Conservation (phyloP, 2,329 filamentous ascomycete species). For the Botrytis aclada region DNA sequence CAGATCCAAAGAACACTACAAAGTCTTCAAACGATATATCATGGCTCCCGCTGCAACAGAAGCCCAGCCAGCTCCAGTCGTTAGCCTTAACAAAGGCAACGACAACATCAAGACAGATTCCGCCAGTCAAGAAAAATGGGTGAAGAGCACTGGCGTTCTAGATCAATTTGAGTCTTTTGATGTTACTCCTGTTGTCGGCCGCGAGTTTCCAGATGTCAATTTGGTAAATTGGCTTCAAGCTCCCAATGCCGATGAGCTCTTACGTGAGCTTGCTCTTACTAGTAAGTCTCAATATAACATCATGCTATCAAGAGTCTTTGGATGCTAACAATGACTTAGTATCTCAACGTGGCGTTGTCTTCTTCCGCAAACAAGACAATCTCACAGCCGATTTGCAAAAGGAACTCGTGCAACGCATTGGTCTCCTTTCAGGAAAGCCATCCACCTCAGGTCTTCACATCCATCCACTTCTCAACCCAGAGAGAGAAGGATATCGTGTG, state of each 20-base stretch:
- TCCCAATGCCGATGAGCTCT: conserved; percentile 46
- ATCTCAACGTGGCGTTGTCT: conserved; percentile 66
- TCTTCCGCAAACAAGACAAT: conserved; percentile 63
- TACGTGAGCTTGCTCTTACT: conserved; percentile 50
- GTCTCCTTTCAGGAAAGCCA: conserved; percentile 55
- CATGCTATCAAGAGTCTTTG: neutral
- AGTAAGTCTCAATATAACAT: conserved; percentile 28
- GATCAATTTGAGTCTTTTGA: conserved; percentile 39
- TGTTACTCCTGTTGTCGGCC: conserved; percentile 46
- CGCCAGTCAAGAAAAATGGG: conserved; percentile 26
- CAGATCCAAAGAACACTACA: neutral
- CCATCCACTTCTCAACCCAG: conserved; percentile 55
- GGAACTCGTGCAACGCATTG: conserved; percentile 57
- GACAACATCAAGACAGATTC: conserved; percentile 16
- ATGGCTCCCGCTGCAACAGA: conserved; percentile 31
- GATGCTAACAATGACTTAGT: conserved; percentile 43
- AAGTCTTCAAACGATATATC: conserved; percentile 8
- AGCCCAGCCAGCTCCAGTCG: conserved; percentile 2
- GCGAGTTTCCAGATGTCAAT: conserved; percentile 44
- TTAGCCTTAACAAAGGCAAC: conserved; percentile 12
- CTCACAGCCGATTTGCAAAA: conserved; percentile 64
- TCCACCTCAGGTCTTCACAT: conserved; percentile 56
- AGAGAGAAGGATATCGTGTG: conserved; percentile 44
- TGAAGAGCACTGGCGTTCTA: conserved; percentile 33
- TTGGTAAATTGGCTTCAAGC: conserved; percentile 47